A percentile compares a stretch with the other conserved stretches of the same genome.
Conservation (phyloP, 768 basidiomycete species). For the Leccinum disarticulatum region DNA sequence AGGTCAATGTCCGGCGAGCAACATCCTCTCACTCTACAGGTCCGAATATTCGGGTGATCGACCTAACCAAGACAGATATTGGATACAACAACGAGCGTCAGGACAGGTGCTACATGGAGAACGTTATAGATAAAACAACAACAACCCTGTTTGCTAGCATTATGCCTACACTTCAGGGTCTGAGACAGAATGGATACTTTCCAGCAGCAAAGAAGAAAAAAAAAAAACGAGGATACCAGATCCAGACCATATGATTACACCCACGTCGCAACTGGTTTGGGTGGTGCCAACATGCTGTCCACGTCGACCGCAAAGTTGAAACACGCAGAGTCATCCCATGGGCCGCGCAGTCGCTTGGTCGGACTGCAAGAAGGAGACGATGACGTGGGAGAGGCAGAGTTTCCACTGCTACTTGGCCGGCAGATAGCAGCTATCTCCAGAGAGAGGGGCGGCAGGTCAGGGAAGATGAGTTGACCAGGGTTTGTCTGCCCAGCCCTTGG, state of each 20-base stretch:
- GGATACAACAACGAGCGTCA: slow-evolving; percentile 6
- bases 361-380: slow-evolving; percentile 21
- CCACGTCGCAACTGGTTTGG: slow-evolving; percentile 43
- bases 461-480: slow-evolving; percentile 8
- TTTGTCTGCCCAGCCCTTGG: slow-evolving; percentile 16
- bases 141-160: not conserved
- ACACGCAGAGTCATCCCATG: slow-evolving; percentile 58
- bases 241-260: slow-evolving; percentile 8
- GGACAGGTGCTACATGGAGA: slow-evolving; percentile 4
- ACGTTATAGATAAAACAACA: not conserved
- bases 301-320: slow-evolving; percentile 46
- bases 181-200: not conserved
- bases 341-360: slow-evolving; percentile 40
- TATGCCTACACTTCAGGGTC: slow-evolving; percentile 1
- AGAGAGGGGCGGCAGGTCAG: slow-evolving; percentile 28
- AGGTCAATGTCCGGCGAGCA: not conserved
- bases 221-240: slow-evolving; percentile 1
- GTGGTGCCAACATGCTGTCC: slow-evolving; percentile 44
- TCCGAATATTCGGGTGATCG: not conserved
- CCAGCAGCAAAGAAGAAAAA: slow-evolving; percentile 3
- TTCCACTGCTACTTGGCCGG: slow-evolving; percentile 13
- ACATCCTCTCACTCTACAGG: not conserved
- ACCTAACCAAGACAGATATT: not conserved
- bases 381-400: slow-evolving; percentile 6
- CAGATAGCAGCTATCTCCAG: slow-evolving; percentile 20